These are phyloP conservation scores for Acorus calamus DNA, from an alignment of 106 monocot species.

Conservation along the genomic window DNA sequence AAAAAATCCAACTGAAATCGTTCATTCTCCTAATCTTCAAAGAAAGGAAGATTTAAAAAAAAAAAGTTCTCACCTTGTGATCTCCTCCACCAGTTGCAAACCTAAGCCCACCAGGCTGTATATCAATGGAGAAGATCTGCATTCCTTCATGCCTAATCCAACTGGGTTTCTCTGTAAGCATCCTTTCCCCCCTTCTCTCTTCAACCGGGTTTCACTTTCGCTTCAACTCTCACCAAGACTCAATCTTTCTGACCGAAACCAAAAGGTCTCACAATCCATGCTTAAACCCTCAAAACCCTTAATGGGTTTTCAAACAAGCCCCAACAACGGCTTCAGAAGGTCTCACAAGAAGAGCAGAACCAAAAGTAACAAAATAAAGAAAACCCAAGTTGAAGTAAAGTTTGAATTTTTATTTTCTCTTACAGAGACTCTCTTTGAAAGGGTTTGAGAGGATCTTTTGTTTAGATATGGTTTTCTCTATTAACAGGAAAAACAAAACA, in stretches of 20 bases:
- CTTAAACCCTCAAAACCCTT: neutral
- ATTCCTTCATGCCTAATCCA: constrained; percentile 91
- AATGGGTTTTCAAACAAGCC: constrained; percentile 1
- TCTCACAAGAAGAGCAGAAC: no score
- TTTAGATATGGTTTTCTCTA: no score
- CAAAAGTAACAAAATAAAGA: no score
- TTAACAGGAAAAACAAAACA: no score
- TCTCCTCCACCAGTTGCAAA: constrained; percentile 96
- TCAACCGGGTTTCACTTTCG: neutral
- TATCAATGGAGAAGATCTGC: constrained; percentile 98
- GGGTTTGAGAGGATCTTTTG: no score
- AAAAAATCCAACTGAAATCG: no score
- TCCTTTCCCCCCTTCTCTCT: constrained; percentile 10
- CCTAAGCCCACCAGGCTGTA: constrained; percentile 66
- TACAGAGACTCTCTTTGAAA: no score
- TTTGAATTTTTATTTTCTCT: no score
- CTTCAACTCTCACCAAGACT: neutral
- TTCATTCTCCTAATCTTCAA: no score
- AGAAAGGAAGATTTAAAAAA: no score
- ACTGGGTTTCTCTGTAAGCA: constrained; percentile 84
- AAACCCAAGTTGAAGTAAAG: no score
- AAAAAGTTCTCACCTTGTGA: constrained; percentile 59
- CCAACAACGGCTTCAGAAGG: neutral
- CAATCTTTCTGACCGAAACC: neutral
- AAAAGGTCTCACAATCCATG: neutral